Evolutionary conservation across 225 moss, liverwort and hornwort species (phyloP), one percentile per base, ranked within the genome.

Genomic region (Neckera pumila): DNA sequence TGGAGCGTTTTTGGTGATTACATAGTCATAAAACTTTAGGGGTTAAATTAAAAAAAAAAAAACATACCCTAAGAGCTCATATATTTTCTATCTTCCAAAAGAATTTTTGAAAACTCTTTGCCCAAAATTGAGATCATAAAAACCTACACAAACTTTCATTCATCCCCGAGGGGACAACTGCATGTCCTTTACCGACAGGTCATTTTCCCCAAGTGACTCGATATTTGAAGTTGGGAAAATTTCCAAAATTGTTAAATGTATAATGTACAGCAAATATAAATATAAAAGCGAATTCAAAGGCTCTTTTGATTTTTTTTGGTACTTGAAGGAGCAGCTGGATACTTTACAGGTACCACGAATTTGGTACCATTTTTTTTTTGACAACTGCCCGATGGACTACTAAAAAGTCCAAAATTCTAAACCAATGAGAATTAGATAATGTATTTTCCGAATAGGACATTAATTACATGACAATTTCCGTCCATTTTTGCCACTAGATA

Each of bases 1-100:
- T n/a, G n/a, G n/a, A n/a, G n/a, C n/a, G n/a, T n/a, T n/a, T n/a
- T n/a, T n/a, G n/a, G n/a, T n/a, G n/a, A n/a, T n/a, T n/a, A n/a
- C n/a, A n/a, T n/a, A n/a, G n/a, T n/a, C n/a, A n/a, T n/a, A n/a
- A n/a, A n/a, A n/a, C n/a, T n/a, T n/a, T n/a, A n/a, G n/a, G n/a
- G n/a, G n/a, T n/a, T 10, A 49, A 49, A 12, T 5, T 49, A 49
- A 49, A 12, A 12, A 49, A 49, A 12, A 49, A 49, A 67, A 67
- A 22, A 12, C 12, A 38, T 7, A 22, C 1, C 22, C 1, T 4
- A 0, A 69, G 23, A 12, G 0, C 69, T 38, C 7, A 23, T 17
- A 5, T 27, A 3, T 27, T 43, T 5, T 43, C 16, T 28, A 27
- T 25, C 43, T 43, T 10, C 9, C 5, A 43, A 15, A 40, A 72